phyloP scores from a whole-genome alignment of 345 rosid genomes.

The Corchorus olitorius region DNA sequence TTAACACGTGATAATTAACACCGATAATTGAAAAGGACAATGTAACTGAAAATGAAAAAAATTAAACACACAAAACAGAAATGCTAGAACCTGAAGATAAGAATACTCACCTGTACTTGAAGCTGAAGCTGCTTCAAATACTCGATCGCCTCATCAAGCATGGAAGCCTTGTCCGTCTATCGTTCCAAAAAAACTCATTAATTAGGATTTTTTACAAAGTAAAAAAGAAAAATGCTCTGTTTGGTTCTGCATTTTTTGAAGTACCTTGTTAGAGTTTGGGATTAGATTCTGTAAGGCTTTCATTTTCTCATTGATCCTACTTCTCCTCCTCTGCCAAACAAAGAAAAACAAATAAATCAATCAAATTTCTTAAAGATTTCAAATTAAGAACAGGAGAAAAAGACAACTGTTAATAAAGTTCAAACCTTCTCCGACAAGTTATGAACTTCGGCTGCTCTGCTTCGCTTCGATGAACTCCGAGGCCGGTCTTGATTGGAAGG shows the following conservation, averaged over 20 bases:
- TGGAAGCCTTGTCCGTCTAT: slow-evolving; percentile 85
- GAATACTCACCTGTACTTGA: slow-evolving; percentile 64
- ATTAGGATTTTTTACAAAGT: background rate
- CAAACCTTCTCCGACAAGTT: slow-evolving; percentile 79
- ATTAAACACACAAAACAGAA: background rate
- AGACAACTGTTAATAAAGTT: background rate
- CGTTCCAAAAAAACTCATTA: background rate
- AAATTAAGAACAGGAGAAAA: too few relatives aligned
- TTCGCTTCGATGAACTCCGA: slow-evolving; percentile 57
- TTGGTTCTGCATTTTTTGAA: background rate
- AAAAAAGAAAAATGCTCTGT: background rate
- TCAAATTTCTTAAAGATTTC: background rate
- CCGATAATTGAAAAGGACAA: background rate
- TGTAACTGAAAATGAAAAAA: background rate
- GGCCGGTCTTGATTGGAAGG: slow-evolving; percentile 36
- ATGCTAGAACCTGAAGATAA: slow-evolving; percentile 18
- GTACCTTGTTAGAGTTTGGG: slow-evolving; percentile 81
- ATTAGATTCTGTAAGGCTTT: slow-evolving; percentile 75
- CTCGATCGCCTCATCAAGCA: slow-evolving; percentile 87
- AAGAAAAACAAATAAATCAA: slow-evolving; percentile 19
- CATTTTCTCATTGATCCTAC: slow-evolving; percentile 83
- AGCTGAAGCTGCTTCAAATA: slow-evolving; percentile 85
- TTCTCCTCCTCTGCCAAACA: slow-evolving; percentile 63
- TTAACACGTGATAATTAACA: background rate
- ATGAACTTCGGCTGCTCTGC: slow-evolving; percentile 75